A percentile compares a stretch with the other conserved stretches of the same genome.
Evolutionary conservation across 257 asterid genomes (phyloP).

Genomic region (Solanum pimpinellifolium): DNA sequence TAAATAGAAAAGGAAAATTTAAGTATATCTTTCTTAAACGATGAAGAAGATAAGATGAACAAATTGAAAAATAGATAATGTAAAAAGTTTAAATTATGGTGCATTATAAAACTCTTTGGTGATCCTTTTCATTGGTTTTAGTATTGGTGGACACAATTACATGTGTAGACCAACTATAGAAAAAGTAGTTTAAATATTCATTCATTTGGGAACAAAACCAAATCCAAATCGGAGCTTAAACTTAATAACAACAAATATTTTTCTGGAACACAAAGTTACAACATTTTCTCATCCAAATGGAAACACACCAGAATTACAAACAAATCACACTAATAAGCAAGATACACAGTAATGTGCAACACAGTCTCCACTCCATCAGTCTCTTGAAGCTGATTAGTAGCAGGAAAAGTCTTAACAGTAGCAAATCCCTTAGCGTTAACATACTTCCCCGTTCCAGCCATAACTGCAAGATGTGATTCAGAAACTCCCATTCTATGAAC

Average conservation of each 20-base stretch:
- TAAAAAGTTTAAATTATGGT: no score
- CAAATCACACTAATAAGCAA: slow-evolving; percentile 33
- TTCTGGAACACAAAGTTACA: not conserved
- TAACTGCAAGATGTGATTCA: slow-evolving; percentile 74
- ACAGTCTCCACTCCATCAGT: slow-evolving; percentile 83
- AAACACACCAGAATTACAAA: not conserved
- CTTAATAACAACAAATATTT: not conserved
- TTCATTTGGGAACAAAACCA: not conserved
- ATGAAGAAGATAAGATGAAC: no score
- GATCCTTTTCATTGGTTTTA: no score
- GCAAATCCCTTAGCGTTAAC: slow-evolving; percentile 75
- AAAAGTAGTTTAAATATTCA: not conserved
- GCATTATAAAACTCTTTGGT: no score
- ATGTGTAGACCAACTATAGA: no score
- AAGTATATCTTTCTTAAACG: no score
- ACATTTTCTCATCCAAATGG: not conserved
- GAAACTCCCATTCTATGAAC: slow-evolving; percentile 56
- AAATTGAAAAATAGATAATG: not conserved
- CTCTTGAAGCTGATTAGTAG: slow-evolving; percentile 22
- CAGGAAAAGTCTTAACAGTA: slow-evolving; percentile 45
- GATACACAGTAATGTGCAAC: slow-evolving; percentile 47
- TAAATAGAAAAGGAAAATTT: no score
- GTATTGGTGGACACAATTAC: no score
- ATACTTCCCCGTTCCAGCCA: slow-evolving; percentile 87
- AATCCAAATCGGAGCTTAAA: not conserved